Evolutionary conservation across 768 basidiomycete species (phyloP), one percentile per base, ranked within the genome.

Genomic region (Sporobolomyces phaffii): DNA sequence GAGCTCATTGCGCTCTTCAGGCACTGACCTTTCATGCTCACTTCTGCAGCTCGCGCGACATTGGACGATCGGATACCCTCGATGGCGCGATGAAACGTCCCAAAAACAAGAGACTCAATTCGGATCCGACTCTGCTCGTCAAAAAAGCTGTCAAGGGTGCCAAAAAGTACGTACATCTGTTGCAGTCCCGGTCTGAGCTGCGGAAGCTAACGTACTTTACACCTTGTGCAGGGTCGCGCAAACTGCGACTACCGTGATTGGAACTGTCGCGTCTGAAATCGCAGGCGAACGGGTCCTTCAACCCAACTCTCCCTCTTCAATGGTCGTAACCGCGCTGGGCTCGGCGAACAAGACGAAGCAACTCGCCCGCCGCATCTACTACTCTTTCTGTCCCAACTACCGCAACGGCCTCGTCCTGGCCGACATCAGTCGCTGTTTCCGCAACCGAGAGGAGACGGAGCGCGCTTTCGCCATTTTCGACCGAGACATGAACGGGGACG

Each of bases 281-380:
- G 81, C 83, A 13, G 83, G 84, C 54, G 82, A 81, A 76, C 79
- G 75, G 36, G 78, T 92, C n/a, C 78, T 93, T 26, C 90, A 92
- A 76, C 91, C 91, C 45, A 91, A 92, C 64, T 72, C 72, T 50
- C 75, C 76, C 24, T 66, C 70, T n/a, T 65, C 62, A 20, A 73
- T 73, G 68, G 88, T 93, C 48, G 84, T 87, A 72, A 86, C 85
- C 8, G 88, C 89, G 7, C 79, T 96, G 22, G 83, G 85, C 67
- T 88, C 87, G 2, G 83, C 87, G 1, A 90, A 89, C 79, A 91
- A 90, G 77, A 86, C 86, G 20, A 78, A 77, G 65, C 74, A 90
- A 83, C 85, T 96, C 60, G 90, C 91, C 48, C 84, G 88, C 54
- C 82, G 91, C 41, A 79, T 96, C 44, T 96, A 85, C 80, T 90